Conservation (phyloP, 2,329 filamentous ascomycete species). For the Epichloe scottii region DNA sequence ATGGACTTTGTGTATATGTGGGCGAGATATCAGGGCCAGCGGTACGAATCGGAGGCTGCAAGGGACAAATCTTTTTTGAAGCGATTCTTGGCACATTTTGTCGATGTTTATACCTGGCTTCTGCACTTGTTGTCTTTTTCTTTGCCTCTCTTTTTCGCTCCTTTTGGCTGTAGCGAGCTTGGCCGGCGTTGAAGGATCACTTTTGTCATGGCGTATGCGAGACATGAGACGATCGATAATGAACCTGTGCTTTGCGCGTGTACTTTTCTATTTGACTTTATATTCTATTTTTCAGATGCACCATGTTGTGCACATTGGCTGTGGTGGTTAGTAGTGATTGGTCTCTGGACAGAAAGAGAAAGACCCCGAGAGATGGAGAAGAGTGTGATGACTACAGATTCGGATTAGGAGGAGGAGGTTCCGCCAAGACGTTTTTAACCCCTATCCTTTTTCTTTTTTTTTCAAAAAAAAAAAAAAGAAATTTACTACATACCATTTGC, state of each 20-base stretch:
- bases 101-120: constrained; percentile 8
- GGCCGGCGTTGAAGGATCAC: constrained; percentile 7
- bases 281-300: not conserved
- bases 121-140: constrained; percentile 8
- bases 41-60: not conserved
- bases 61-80: not conserved
- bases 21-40: not conserved
- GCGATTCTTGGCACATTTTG: constrained; percentile 1
- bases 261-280: not conserved
- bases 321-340: not conserved
- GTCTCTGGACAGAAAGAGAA: too few relatives aligned
- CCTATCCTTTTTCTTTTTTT: too few relatives aligned
- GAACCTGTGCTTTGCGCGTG: constrained; percentile 4
- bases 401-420: too few relatives aligned
- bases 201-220: constrained; percentile 8
- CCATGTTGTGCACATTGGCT: not conserved
- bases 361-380: too few relatives aligned
- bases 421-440: too few relatives aligned
- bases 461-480: too few relatives aligned
- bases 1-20: not conserved
- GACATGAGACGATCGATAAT: constrained; percentile 5
- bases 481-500: too few relatives aligned
- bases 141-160: constrained; percentile 6
- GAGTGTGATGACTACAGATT: too few relatives aligned
- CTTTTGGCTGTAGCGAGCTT: constrained; percentile 6